Base-by-base conservation (phyloP, 345 rosid species). In the Erysimum cheiranthoides region DNA sequence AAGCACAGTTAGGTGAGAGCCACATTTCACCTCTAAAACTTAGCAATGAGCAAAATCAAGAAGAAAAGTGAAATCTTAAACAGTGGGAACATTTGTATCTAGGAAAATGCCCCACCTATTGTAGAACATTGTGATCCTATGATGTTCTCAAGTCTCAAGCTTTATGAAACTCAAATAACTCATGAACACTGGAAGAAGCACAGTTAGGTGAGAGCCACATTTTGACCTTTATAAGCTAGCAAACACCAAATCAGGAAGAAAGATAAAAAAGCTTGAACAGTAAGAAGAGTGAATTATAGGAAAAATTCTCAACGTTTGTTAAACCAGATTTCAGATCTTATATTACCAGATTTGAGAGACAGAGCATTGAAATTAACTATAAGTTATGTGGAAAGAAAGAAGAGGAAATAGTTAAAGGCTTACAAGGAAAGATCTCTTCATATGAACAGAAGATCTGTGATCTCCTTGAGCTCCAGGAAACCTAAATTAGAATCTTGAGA, bases 371-470 rank as follows among this genome's bases (percentile, higher is more conserved):
- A 35, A 9, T 6, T 32, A 31, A 21, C n/a, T 9, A n/a, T n/a
- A 67, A 28, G 71, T 39, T 52, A 71, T 49, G 28, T 27, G 16
- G 14, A 57, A 13, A 45, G 11, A 58, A 45, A 30, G 58, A 71
- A 61, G 58, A 71, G 11, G 31, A 70, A 32, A 45, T 5, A 8
- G 57, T 32, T 61, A 35, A 39, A 58, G 59, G 86, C 94, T 89
- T 78, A 90, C 97, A 86, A 79, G 75, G 78, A 85, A 86, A 82
- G 86, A 85, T 86, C 77, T 89, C 98, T 81, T 92, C 97, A 92
- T 94, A 86, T 80, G 93, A 87, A 78, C 77, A 85, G 30, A 70
- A 71, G 89, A 87, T 87, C 90, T 76, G 84, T 77, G 75, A 79
- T 81, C 73, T 77, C 75, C 68, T 79, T 43, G 66, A 81, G 70